These are phyloP conservation scores for Auricularia sp. DNA, from an alignment of 768 basidiomycete genomes.

Conservation along the genomic window DNA sequence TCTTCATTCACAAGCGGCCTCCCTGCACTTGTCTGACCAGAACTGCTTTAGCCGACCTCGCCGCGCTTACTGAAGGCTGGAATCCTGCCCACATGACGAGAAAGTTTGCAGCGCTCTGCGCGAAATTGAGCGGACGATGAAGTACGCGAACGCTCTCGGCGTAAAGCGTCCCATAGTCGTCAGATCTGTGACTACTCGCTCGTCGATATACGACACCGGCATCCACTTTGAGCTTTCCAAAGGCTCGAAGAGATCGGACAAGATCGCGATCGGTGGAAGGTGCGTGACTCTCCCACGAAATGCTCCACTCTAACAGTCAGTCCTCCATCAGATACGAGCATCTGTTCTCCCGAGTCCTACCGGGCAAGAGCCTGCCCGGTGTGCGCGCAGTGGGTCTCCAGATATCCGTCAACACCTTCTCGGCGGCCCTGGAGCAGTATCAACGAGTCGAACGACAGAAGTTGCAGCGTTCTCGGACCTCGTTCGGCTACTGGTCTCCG, in stretches of 20 bases:
- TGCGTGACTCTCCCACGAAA: constrained; percentile 20
- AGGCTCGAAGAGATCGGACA: constrained; percentile 52
- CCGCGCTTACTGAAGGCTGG: background rate
- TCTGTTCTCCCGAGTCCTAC: constrained; percentile 50
- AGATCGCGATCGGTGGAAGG: constrained; percentile 78
- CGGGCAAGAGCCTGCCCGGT: constrained; percentile 39
- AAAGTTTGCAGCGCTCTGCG: constrained; percentile 44
- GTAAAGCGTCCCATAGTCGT: constrained; percentile 54
- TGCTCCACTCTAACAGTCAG: background rate
- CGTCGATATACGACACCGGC: constrained; percentile 55
- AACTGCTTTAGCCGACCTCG: background rate
- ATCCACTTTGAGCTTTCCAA: constrained; percentile 66
- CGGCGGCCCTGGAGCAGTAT: constrained; percentile 53
- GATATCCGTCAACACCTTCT: constrained; percentile 71
- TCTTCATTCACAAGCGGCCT: background rate
- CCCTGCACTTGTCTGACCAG: background rate
- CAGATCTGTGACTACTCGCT: constrained; percentile 63
- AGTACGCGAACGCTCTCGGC: constrained; percentile 49
- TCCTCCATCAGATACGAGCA: constrained; percentile 51
- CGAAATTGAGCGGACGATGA: constrained; percentile 54
- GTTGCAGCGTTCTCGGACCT: constrained; percentile 58
- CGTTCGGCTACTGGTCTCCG: constrained; percentile 87
- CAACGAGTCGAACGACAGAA: constrained; percentile 51
- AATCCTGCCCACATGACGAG: constrained; percentile 30
- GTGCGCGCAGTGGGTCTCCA: constrained; percentile 66